Evolutionary conservation across 257 asterid species (phyloP).

Genomic region (Gentiana macrophylla): DNA sequence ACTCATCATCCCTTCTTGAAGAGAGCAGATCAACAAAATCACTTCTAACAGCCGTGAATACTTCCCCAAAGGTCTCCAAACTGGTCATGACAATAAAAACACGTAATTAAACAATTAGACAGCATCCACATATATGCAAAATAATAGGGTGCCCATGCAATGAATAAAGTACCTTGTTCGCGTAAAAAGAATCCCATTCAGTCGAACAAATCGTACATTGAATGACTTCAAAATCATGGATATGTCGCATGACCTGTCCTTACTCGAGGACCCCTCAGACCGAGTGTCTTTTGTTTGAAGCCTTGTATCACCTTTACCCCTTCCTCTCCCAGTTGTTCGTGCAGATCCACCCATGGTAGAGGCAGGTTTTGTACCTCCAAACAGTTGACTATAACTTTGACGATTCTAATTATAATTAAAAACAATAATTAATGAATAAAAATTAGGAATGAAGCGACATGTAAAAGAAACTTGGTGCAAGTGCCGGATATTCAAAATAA

Average conservation of each 20-base stretch:
- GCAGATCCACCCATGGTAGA: background rate
- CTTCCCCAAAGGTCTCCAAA: constrained; percentile 80
- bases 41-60: constrained; percentile 50
- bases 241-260: constrained; percentile 19
- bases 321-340: constrained; percentile 2
- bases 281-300: constrained; percentile 2
- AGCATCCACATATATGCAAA: constrained; percentile 61
- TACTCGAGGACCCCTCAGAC: background rate
- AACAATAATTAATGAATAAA: too few relatives aligned
- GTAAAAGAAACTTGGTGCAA: too few relatives aligned
- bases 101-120: constrained; percentile 38
- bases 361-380: constrained; percentile 1
- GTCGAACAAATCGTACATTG: constrained; percentile 59
- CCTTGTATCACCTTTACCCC: constrained; percentile 4
- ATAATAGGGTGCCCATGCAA: constrained; percentile 8
- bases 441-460: too few relatives aligned
- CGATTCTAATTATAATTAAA: constrained; percentile 43
- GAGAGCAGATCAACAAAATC: constrained; percentile 70
- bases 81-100: constrained; percentile 35
- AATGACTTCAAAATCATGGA: constrained; percentile 47
- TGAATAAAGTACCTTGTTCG: constrained; percentile 67
- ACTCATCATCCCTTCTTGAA: constrained; percentile 52
- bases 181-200: constrained; percentile 80
- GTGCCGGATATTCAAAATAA: too few relatives aligned
- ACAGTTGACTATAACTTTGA: constrained; percentile 6